These are phyloP conservation scores for Rhizopus sp. DNA, from an alignment of 371 early-diverging fungal genomes.

Conservation along the genomic window DNA sequence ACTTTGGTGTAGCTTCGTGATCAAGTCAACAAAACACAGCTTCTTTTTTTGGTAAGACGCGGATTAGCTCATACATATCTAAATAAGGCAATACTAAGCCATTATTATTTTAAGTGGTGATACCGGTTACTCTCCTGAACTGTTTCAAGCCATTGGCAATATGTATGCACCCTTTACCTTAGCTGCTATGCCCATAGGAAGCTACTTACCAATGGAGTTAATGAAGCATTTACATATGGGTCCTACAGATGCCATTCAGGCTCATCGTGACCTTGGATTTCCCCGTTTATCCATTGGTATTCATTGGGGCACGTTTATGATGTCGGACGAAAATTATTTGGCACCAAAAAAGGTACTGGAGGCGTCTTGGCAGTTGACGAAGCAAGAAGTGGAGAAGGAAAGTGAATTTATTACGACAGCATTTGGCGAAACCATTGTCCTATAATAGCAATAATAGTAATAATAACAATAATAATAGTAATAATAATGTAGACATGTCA, in stretches of 20 bases:
- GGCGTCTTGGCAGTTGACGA: slow-evolving; percentile 23
- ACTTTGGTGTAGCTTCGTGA: slow-evolving; percentile 62
- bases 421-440: slow-evolving; percentile 29
- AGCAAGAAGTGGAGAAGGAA: not conserved
- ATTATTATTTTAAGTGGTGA: slow-evolving; percentile 44
- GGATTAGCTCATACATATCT: not conserved
- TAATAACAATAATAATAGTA: too few relatives aligned
- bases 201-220: slow-evolving; percentile 53
- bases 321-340: slow-evolving; percentile 71
- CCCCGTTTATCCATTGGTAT: slow-evolving; percentile 55
- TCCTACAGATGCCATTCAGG: slow-evolving; percentile 56
- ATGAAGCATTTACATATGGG: slow-evolving; percentile 64
- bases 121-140: slow-evolving; percentile 58
- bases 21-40: slow-evolving; percentile 39
- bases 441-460: slow-evolving; percentile 5
- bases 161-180: slow-evolving; percentile 55
- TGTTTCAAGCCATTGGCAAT: slow-evolving; percentile 59
- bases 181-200: slow-evolving; percentile 66
- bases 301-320: slow-evolving; percentile 63
- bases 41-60: slow-evolving; percentile 58
- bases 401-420: slow-evolving; percentile 31
- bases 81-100: not conserved
- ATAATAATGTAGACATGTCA: too few relatives aligned
- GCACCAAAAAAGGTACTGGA: slow-evolving; percentile 60
- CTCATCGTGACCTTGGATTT: slow-evolving; percentile 47